Conservation (phyloP, 371 early-diverging fungal species). For the Chytridiales sp. region DNA sequence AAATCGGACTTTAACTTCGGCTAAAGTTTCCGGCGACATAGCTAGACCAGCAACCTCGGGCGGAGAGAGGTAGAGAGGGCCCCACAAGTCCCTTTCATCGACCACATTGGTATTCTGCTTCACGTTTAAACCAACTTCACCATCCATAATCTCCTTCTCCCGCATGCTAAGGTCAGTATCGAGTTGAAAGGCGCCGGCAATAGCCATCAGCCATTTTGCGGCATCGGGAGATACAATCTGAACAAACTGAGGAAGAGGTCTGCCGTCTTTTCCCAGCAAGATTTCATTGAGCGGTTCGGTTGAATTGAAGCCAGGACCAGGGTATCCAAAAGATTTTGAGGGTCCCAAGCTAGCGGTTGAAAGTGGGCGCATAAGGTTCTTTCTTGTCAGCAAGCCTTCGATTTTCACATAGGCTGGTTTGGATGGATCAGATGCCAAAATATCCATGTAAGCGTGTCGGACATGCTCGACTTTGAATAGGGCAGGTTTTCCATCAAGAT, state of each 20-base stretch:
- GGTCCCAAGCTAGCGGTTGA: background rate
- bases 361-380: slow-evolving; percentile 9
- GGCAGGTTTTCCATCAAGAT: slow-evolving; percentile 21
- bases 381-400: slow-evolving; percentile 3
- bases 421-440: slow-evolving; percentile 7
- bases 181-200: slow-evolving; percentile 36
- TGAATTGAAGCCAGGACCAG: slow-evolving; percentile 13
- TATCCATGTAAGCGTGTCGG: slow-evolving; percentile 20
- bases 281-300: slow-evolving; percentile 19
- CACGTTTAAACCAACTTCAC: slow-evolving; percentile 12
- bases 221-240: slow-evolving; percentile 27
- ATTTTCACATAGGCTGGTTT: background rate
- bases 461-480: slow-evolving; percentile 33
- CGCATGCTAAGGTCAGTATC: slow-evolving; percentile 30
- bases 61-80: slow-evolving; percentile 35
- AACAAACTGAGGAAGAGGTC: slow-evolving; percentile 25
- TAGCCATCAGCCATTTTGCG: slow-evolving; percentile 38
- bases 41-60: slow-evolving; percentile 43
- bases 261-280: slow-evolving; percentile 9
- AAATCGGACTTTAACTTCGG: slow-evolving; percentile 22
- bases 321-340: slow-evolving; percentile 3
- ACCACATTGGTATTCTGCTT: background rate
- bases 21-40: slow-evolving; percentile 31
- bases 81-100: slow-evolving; percentile 20
- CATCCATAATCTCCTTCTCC: slow-evolving; percentile 33